Evolutionary conservation across 352 stramenopile genomes (phyloP).

Genomic region (Hyaloperonospora arabidopsidis): DNA sequence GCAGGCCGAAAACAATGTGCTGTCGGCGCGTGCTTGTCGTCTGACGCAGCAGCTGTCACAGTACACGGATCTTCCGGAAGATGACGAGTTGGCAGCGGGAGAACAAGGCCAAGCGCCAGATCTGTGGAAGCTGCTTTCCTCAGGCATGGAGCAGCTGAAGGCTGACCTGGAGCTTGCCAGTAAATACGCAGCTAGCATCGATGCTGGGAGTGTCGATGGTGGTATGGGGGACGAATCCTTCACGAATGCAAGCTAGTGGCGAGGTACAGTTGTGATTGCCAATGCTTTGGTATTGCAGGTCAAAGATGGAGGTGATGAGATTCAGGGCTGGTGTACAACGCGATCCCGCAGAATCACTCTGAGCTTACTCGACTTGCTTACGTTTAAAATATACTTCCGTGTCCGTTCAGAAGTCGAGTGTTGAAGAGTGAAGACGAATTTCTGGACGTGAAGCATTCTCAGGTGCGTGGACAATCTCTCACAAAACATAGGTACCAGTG

Average conservation of each 20-base stretch:
- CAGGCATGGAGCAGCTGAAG: constrained; percentile 86
- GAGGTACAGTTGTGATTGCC: constrained; percentile 12
- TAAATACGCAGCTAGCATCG: constrained; percentile 82
- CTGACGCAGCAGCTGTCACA: constrained; percentile 77
- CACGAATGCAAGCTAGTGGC: constrained; percentile 39
- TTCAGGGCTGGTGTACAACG: neutral
- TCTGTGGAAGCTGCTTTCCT: constrained; percentile 78
- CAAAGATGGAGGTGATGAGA: constrained; percentile 10
- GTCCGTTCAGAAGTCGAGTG: constrained; percentile 13
- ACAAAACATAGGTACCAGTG: no score
- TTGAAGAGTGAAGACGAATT: no score
- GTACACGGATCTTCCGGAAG: constrained; percentile 72
- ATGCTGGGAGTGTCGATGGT: constrained; percentile 39
- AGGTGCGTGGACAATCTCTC: no score
- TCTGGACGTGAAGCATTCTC: no score
- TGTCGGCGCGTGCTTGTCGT: constrained; percentile 65
- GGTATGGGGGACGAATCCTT: constrained; percentile 49
- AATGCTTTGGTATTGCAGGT: constrained; percentile 23
- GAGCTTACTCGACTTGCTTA: constrained; percentile 12
- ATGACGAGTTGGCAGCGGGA: constrained; percentile 45
- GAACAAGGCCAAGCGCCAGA: constrained; percentile 57
- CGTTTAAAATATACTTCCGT: constrained; percentile 25
- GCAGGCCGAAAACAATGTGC: constrained; percentile 80
- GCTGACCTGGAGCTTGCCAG: constrained; percentile 78
- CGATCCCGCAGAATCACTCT: constrained; percentile 7